These are phyloP conservation scores for Globisporangium ultimum DNA, from an alignment of 352 stramenopile genomes.

Conservation along the genomic window DNA sequence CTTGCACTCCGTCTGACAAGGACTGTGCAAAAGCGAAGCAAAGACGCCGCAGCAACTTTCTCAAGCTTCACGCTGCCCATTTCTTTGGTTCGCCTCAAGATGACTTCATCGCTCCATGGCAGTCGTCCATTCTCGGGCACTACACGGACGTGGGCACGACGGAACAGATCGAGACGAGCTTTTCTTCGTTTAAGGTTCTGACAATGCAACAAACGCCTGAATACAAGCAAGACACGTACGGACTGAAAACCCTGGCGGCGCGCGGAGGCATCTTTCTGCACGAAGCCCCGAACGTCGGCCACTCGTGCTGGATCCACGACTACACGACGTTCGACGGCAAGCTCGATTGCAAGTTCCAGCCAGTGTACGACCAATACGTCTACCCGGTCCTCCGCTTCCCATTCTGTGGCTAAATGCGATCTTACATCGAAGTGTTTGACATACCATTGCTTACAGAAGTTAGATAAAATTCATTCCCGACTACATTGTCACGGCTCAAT, in stretches of 20 bases:
- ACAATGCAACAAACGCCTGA: slow-evolving; percentile 25
- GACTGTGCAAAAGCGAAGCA: slow-evolving; percentile 5
- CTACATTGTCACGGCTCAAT: too few species aligned
- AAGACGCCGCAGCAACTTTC: slow-evolving; percentile 22
- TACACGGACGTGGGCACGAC: slow-evolving; percentile 15
- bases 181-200: slow-evolving; percentile 27
- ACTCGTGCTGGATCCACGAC: slow-evolving; percentile 33
- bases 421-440: too few species aligned
- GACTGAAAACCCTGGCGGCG: slow-evolving; percentile 28
- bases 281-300: slow-evolving; percentile 17
- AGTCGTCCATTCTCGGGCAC: slow-evolving; percentile 20
- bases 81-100: slow-evolving; percentile 31
- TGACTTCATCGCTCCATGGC: slow-evolving; percentile 24
- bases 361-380: slow-evolving; percentile 38
- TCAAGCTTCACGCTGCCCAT: slow-evolving; percentile 15
- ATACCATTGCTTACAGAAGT: too few species aligned
- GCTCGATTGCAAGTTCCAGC: slow-evolving; percentile 28
- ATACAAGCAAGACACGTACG: slow-evolving; percentile 35
- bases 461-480: too few species aligned
- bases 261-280: slow-evolving; percentile 29
- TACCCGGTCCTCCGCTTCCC: slow-evolving; percentile 19
- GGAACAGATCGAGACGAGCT: slow-evolving; percentile 26
- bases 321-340: slow-evolving; percentile 9
- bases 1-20: neutral
- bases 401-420: neutral